These are phyloP conservation scores for Amaranthus hypochondriacus DNA, from an alignment of 148 eudicot genomes.

Conservation along the genomic window DNA sequence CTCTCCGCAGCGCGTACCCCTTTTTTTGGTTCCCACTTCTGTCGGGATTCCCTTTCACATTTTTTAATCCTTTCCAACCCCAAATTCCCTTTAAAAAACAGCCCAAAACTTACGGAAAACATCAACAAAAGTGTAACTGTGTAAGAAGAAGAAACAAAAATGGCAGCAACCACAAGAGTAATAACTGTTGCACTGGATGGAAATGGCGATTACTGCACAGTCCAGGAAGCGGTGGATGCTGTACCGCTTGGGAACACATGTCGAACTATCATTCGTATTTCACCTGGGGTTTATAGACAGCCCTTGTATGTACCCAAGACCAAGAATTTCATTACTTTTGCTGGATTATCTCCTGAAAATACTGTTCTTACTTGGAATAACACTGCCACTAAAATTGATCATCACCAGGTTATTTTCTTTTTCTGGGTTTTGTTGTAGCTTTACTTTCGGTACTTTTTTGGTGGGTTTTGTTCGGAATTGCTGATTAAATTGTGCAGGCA, in stretches of 20 bases:
- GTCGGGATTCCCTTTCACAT: background rate
- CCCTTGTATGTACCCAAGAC: constrained; percentile 87
- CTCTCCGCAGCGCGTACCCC: background rate
- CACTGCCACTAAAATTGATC: constrained; percentile 69
- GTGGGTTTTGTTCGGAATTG: background rate
- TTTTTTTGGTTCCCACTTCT: background rate
- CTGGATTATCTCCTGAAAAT: constrained; percentile 60
- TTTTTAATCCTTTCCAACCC: background rate
- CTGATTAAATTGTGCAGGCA: constrained; percentile 26
- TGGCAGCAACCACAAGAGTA: constrained; percentile 20
- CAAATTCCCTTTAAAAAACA: background rate
- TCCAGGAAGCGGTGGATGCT: constrained; percentile 85
- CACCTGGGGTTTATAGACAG: constrained; percentile 79
- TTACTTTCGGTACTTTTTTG: background rate
- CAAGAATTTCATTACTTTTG: constrained; percentile 73
- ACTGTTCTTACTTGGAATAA: constrained; percentile 71
- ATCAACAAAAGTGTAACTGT: too few relatives aligned
- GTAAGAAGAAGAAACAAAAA: background rate
- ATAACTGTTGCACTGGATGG: constrained; percentile 67
- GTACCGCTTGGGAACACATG: constrained; percentile 68
- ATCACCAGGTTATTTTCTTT: constrained; percentile 54
- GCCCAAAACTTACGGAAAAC: too few relatives aligned
- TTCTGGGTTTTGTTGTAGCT: background rate
- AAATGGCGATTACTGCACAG: constrained; percentile 45
- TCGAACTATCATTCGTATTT: constrained; percentile 70